These are phyloP conservation scores for Entoloma clypeatum DNA, from an alignment of 1,284 basidiomycete genomes.

Conservation along the genomic window DNA sequence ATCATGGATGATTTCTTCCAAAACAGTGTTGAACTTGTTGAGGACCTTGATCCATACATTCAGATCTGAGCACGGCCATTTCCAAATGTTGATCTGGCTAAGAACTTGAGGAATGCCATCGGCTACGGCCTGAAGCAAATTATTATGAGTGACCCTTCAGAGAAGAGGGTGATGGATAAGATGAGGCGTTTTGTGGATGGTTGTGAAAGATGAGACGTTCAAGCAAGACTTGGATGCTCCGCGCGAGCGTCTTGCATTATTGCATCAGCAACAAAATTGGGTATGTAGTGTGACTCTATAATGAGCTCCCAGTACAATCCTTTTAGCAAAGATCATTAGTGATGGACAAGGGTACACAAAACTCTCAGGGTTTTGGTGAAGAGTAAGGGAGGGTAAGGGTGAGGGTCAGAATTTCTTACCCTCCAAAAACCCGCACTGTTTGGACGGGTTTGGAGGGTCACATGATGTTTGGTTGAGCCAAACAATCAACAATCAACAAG, in stretches of 20 bases:
- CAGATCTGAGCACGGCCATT: conserved; percentile 95
- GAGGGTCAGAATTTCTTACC: no score
- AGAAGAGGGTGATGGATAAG: background rate
- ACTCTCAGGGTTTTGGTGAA: no score
- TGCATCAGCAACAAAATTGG: conserved; percentile 24
- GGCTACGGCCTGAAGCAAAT: conserved; percentile 30
- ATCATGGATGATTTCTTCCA: conserved; percentile 79
- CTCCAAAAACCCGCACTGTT: no score
- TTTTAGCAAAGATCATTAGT: no score
- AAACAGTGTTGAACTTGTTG: conserved; percentile 90
- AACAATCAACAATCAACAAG: no score
- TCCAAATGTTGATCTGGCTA: conserved; percentile 74
- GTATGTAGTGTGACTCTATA: conserved; percentile 1
- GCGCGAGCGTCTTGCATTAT: conserved; percentile 15
- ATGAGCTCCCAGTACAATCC: no score
- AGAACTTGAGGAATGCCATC: conserved; percentile 66
- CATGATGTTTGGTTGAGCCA: no score
- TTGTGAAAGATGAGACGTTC: no score
- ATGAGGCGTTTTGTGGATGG: conserved; percentile 6
- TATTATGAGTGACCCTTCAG: conserved; percentile 10
- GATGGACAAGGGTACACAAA: no score
- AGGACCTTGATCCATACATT: conserved; percentile 95
- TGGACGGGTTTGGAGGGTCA: no score
- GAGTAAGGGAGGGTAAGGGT: no score
- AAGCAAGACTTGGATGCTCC: no score